A percentile compares a stretch with the other conserved stretches of the same genome.
Conservation (phyloP, 129 eudicot species). For the Flaveria trinervia region DNA sequence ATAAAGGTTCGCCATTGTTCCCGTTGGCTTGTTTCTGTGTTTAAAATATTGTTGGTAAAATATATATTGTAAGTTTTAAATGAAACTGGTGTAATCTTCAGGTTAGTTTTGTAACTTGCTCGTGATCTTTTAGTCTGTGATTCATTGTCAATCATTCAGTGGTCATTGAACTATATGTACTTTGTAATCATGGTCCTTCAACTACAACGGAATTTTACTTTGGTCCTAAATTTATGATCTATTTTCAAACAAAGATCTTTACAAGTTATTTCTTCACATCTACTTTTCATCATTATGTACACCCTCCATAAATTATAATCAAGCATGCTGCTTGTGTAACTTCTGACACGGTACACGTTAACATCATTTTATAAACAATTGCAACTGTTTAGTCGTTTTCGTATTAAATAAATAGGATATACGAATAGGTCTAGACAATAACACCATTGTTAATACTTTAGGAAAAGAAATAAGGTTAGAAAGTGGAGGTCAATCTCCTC, state of each 20-base stretch:
- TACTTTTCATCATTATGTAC: slow-evolving; percentile 21
- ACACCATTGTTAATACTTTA: not conserved
- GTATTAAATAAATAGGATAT: not conserved
- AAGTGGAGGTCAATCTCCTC: slow-evolving; percentile 17
- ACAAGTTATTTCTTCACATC: slow-evolving; percentile 29
- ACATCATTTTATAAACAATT: slow-evolving; percentile 4
- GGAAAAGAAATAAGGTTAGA: not conserved
- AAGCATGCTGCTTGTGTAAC: not conserved
- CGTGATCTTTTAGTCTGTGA: slow-evolving; percentile 7
- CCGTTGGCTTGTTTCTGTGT: too few relatives aligned
- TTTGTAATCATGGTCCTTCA: slow-evolving; percentile 32
- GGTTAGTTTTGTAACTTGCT: not conserved
- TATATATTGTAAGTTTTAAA: too few relatives aligned
- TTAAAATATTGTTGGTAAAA: too few relatives aligned
- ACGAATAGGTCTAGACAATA: slow-evolving; percentile 4
- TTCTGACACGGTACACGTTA: not conserved
- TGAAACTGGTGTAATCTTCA: slow-evolving; percentile 14
- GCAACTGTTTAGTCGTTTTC: slow-evolving; percentile 22
- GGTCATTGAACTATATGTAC: slow-evolving; percentile 31
- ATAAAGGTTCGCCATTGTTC: too few relatives aligned
- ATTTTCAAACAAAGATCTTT: not conserved
- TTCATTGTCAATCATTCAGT: slow-evolving; percentile 36
- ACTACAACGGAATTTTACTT: slow-evolving; percentile 17
- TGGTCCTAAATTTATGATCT: slow-evolving; percentile 18
- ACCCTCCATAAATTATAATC: slow-evolving; percentile 12